These are phyloP conservation scores for Lachancea mirantina DNA, from an alignment of 805 yeast genomes.

Conservation along the genomic window DNA sequence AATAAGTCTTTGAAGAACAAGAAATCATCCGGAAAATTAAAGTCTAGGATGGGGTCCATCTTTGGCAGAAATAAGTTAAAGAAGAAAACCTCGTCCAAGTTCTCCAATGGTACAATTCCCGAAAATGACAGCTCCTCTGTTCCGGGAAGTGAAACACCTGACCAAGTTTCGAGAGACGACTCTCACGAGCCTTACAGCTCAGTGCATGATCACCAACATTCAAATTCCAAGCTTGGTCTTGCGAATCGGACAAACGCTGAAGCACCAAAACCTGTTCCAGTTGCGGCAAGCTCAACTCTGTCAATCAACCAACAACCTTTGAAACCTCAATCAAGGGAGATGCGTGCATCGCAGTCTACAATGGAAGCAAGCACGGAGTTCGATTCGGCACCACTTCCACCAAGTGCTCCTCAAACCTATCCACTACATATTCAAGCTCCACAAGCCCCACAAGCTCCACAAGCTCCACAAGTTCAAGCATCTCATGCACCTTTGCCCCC, in stretches of 20 bases:
- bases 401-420: conserved; percentile 10
- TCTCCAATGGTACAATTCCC: conserved; percentile 2
- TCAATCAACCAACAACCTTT: conserved; percentile 32
- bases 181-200: background rate
- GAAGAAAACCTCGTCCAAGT: conserved; percentile 18
- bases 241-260: background rate
- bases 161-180: conserved; percentile 1
- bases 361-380: background rate
- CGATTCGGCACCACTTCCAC: background rate
- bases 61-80: conserved; percentile 56
- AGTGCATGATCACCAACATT: background rate
- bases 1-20: conserved; percentile 27
- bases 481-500: conserved; percentile 43
- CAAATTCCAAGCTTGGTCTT: background rate
- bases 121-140: conserved; percentile 6
- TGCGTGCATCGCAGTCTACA: conserved; percentile 13
- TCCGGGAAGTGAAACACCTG: conserved; percentile 4
- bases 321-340: conserved; percentile 29
- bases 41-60: conserved; percentile 70
- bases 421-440: conserved; percentile 32
- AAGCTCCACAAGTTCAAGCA: conserved; percentile 27
- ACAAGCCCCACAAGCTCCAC: conserved; percentile 45
- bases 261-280: conserved; percentile 4
- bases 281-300: conserved; percentile 10
- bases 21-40: conserved; percentile 37